Conservation (phyloP, 2,329 filamentous ascomycete genomes). For the Fusarium hostae region DNA sequence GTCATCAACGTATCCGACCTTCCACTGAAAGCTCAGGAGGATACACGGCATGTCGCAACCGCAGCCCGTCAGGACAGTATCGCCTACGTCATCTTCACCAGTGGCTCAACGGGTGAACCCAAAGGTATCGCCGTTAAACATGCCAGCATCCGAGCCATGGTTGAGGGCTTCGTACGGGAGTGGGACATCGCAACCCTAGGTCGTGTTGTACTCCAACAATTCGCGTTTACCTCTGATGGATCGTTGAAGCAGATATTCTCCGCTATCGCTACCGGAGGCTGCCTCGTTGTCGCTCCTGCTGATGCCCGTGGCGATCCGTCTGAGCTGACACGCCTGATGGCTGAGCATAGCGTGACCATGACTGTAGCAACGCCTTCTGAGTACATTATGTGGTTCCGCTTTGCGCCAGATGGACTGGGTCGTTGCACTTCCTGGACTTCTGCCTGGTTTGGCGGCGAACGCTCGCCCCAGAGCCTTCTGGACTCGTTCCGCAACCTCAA, state of each 20-base stretch:
- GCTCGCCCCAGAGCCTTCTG: background rate
- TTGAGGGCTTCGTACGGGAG: conserved; percentile 38
- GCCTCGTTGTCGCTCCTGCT: background rate
- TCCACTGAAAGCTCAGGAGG: background rate
- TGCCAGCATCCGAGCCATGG: conserved; percentile 42
- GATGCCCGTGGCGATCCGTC: background rate
- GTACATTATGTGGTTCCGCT: background rate
- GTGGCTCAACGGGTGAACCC: conserved; percentile 50
- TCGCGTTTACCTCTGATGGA: conserved; percentile 9
- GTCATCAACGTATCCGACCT: background rate
- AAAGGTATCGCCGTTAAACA: conserved; percentile 55
- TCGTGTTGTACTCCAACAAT: conserved; percentile 46
- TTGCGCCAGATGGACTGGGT: background rate
- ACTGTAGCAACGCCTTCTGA: background rate
- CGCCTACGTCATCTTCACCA: conserved; percentile 26
- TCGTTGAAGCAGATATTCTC: conserved; percentile 17
- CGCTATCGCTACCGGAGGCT: background rate
- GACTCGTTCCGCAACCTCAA: background rate
- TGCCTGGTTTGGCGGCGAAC: background rate
- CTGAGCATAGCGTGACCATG: background rate
- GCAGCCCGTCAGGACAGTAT: background rate
- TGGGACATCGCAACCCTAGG: conserved; percentile 18
- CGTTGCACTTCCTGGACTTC: background rate
- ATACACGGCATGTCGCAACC: background rate
- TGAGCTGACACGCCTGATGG: background rate